Evolutionary conservation across 805 yeast species (phyloP), one percentile per base, ranked within the genome.

Genomic region (Myxozyma vanderwaltii): DNA sequence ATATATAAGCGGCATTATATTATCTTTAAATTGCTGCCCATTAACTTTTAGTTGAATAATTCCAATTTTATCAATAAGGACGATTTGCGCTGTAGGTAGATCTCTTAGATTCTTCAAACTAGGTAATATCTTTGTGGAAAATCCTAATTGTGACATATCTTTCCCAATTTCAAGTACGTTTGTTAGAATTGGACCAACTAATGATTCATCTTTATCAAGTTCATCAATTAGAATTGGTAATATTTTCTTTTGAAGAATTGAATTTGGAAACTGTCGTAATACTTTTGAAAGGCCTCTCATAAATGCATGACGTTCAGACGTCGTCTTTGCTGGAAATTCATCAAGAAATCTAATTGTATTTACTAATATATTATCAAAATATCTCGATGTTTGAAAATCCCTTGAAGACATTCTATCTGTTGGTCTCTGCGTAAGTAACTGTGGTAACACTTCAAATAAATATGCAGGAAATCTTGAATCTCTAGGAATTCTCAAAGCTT

Each of bases 321-420:
- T 75, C 1, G 85, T 75, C 66, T 88, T 86, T 0, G 96, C 88
- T 8, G 91, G 83, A 62, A 89, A 85, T 57, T 88, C 94, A 69
- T 92, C 97, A 46, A 92, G 72, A 66, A 87, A 86, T 71, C 86
- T 83, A 76, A 92, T 79, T 2, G 95, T 86, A 68, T 87, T 86
- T 52, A 92, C 83, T 51, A 91, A 75, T 52, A 92, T 89, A 63
- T 90, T 91, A 73, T 89, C 88, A 73, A 91, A 92, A 66, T 83
- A 88, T 38, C 80, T 82, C 8, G 90, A 83, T 10, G 82, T 81
- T n/a, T 88, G 80, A 61, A 94, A 81, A 50, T 84, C 86, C 66
- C 84, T 82, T 48, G 91, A 77, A 48, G 84, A 70, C 58, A 82
- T 70, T 70, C 92, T 76, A 63, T 82, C 82, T 46, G 78, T 72